These are phyloP conservation scores for Phialophora macrospora DNA, from an alignment of 2,329 filamentous ascomycete genomes.

Conservation along the genomic window DNA sequence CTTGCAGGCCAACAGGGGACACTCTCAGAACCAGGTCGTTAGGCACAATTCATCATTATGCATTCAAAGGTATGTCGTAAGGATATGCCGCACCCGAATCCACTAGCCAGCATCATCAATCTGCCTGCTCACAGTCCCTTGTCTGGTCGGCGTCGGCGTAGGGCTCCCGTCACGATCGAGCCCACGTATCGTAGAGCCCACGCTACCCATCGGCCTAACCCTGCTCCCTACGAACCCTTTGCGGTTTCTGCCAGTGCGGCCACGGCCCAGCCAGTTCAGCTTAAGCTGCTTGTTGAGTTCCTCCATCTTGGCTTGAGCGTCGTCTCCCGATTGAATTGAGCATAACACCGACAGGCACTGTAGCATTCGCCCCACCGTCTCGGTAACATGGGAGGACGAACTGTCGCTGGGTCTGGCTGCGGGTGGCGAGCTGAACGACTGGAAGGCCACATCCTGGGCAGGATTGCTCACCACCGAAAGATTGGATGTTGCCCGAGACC, in stretches of 20 bases:
- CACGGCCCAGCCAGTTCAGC: slow-evolving; percentile 93
- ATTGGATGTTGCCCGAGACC: slow-evolving; percentile 84
- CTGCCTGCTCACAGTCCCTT: slow-evolving; percentile 39
- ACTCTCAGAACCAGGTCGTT: slow-evolving; percentile 1
- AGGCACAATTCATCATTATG: slow-evolving; percentile 4
- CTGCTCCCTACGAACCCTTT: slow-evolving; percentile 82
- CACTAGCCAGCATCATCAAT: slow-evolving; percentile 27
- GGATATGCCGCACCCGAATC: neutral
- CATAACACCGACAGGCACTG: slow-evolving; percentile 94
- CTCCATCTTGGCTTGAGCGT: slow-evolving; percentile 77
- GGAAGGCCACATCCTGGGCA: slow-evolving; percentile 49
- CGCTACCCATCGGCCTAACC: slow-evolving; percentile 41
- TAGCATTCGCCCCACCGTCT: slow-evolving; percentile 92
- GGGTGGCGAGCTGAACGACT: slow-evolving; percentile 49
- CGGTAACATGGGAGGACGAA: slow-evolving; percentile 77
- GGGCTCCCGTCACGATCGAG: slow-evolving; percentile 39
- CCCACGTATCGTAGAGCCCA: slow-evolving; percentile 30
- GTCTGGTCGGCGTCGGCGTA: slow-evolving; percentile 40
- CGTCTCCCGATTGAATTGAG: slow-evolving; percentile 72
- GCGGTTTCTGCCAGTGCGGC: slow-evolving; percentile 84
- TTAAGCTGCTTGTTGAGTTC: slow-evolving; percentile 86
- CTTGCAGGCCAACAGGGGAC: slow-evolving; percentile 1
- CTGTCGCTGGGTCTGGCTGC: slow-evolving; percentile 46
- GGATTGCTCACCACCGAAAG: slow-evolving; percentile 62
- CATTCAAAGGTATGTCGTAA: slow-evolving; percentile 13